These are phyloP conservation scores for Mediolabrus comicus DNA, from an alignment of 108 stramenopile species.

Conservation along the genomic window DNA sequence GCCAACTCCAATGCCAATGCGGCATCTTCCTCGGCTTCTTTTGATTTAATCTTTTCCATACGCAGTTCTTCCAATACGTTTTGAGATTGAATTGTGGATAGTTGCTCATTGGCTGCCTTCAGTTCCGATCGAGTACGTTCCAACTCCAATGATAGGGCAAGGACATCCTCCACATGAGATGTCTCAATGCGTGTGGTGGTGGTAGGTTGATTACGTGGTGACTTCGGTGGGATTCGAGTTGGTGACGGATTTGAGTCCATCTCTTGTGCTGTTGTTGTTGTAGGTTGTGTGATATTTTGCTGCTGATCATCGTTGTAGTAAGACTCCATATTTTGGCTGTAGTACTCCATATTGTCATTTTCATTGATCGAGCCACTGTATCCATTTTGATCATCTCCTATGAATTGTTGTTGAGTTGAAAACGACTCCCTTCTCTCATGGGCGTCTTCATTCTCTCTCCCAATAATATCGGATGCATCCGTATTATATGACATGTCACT, in stretches of 20 bases:
- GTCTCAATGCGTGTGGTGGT: conserved; percentile 16
- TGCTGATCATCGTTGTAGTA: neutral
- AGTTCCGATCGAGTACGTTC: conserved; percentile 64
- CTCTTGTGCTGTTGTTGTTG: neutral
- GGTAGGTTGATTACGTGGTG: conserved; percentile 7
- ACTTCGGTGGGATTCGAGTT: conserved; percentile 2
- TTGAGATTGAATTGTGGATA: conserved; percentile 35
- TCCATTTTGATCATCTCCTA: neutral
- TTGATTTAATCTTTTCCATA: conserved; percentile 31
- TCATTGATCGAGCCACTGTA: neutral
- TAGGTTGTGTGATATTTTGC: neutral
- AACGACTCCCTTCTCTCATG: neutral
- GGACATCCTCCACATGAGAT: conserved; percentile 76
- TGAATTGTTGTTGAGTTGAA: neutral
- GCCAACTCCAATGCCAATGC: conserved; percentile 75
- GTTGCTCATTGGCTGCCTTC: conserved; percentile 48
- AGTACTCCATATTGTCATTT: neutral
- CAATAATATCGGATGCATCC: too few species aligned
- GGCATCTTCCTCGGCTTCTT: conserved; percentile 88
- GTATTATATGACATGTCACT: too few species aligned
- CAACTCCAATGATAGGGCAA: conserved; percentile 66
- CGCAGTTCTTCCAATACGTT: conserved; percentile 51
- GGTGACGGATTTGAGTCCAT: neutral
- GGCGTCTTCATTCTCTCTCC: neutral
- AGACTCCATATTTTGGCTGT: conserved; percentile 17